Evolutionary conservation across 2,329 filamentous ascomycete genomes (phyloP), one percentile per base, ranked within the genome.

Genomic region (Fusarium equiseti): DNA sequence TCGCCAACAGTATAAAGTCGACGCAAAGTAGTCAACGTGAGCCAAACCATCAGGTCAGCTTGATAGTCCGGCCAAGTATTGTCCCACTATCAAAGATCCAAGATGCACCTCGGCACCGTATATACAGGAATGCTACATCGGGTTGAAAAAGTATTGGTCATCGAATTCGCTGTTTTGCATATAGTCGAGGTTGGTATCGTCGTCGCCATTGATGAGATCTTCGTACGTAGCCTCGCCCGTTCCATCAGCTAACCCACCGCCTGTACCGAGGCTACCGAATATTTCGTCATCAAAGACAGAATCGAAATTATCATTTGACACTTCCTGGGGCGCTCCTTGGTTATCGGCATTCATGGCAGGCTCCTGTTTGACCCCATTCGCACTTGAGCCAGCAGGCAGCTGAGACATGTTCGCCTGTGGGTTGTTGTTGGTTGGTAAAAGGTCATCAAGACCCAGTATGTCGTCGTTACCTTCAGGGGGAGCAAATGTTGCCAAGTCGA

Each of bases 131-230:
- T 20, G 32, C 29, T 73, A 63, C 18, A 71, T 53, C 42, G 75
- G 72, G 38, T 79, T 76, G 5, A 84, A 75, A 9, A 87, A 87
- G 63, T 82, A 87, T 5, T 38, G 45, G 4, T 80, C 77, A 63
- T 88, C 84, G 61, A 85, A 86, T 50, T 85, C 82, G 10, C 80
- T 82, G 70, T 84, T 82, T 56, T 81, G 81, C 71, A 83, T 79
- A 54, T 73, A 59, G 44, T 83, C 81, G 63, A 82, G 83, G 15
- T 63, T 59, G 10, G 71, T 61, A 74, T 71, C 54, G 29, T 81
- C 62, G 22, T 83, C 84, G 67, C 77, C 78, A 51, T 78, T 78
- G 74, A 83, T 87, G 63, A 88, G 77, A 63, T 87, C 83, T 63
- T 88, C 83, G 66, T 88, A 88, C 29, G 83, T 84, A 42, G 80